Evolutionary conservation across 176 grass and related monocot species (phyloP).

Genomic region (Bolboschoenus planiculmis): DNA sequence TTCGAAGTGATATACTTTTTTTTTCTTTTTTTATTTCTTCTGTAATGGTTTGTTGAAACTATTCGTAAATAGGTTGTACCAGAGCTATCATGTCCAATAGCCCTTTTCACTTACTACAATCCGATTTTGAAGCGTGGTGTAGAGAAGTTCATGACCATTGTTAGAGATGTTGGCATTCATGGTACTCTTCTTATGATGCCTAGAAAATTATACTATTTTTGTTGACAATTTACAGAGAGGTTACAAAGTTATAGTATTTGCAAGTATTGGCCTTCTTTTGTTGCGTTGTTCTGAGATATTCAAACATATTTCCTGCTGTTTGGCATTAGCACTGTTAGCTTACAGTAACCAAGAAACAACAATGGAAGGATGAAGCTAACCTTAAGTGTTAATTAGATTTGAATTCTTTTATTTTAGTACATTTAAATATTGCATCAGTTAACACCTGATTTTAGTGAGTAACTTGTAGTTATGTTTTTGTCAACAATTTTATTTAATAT

Average conservation of each 20-base stretch:
- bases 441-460: neutral
- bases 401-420: neutral
- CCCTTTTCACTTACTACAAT: constrained; percentile 94
- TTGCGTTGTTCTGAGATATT: neutral
- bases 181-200: constrained; percentile 47
- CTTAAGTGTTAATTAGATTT: neutral
- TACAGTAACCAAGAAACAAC: neutral
- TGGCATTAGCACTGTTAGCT: neutral
- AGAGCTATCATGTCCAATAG: constrained; percentile 73
- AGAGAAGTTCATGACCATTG: constrained; percentile 66
- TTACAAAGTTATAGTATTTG: neutral
- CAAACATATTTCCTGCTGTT: neutral
- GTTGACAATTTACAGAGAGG: too few relatives aligned
- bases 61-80: constrained; percentile 48
- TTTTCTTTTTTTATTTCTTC: neutral
- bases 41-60: neutral
- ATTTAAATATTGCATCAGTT: neutral
- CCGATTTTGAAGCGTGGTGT: constrained; percentile 89
- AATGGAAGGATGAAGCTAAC: neutral
- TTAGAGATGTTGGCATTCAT: constrained; percentile 65
- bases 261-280: neutral
- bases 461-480: too few relatives aligned
- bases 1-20: neutral
- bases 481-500: too few relatives aligned
- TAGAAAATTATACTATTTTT: neutral